Conservation (phyloP, 805 yeast species). For the Jamesozyma rosinii region DNA sequence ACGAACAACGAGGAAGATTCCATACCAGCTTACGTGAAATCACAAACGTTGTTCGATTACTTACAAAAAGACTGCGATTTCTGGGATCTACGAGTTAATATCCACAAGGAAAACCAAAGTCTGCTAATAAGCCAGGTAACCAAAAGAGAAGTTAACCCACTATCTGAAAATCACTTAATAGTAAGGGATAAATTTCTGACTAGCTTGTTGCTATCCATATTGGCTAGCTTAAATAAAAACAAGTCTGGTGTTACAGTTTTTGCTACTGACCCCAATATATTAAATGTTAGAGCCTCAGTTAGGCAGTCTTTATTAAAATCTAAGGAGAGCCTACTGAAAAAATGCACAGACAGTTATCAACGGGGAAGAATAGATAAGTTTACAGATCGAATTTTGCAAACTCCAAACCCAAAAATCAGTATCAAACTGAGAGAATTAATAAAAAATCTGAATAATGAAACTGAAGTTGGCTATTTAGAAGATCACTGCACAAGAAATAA, state of each 20-base stretch:
- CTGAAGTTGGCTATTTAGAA: constrained; percentile 17
- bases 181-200: constrained; percentile 24
- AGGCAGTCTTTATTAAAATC: constrained; percentile 8
- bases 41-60: neutral
- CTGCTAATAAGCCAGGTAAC: constrained; percentile 22
- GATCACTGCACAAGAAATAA: constrained; percentile 12
- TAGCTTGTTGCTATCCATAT: constrained; percentile 18
- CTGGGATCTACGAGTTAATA: constrained; percentile 10
- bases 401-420: neutral
- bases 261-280: constrained; percentile 15
- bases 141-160: constrained; percentile 27
- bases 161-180: constrained; percentile 26
- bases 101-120: constrained; percentile 20
- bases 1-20: neutral
- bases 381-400: constrained; percentile 20
- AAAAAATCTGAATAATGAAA: neutral
- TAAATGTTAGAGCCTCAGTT: constrained; percentile 4
- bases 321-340: constrained; percentile 16
- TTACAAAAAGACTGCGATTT: constrained; percentile 1
- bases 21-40: neutral
- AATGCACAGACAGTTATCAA: constrained; percentile 14
- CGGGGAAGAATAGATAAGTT: constrained; percentile 17
- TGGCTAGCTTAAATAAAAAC: constrained; percentile 15
- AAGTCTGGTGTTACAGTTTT: constrained; percentile 19
- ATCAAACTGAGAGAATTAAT: neutral